These are phyloP conservation scores for Scheffersomyces coipomensis DNA, from an alignment of 805 yeast species.

Conservation along the genomic window DNA sequence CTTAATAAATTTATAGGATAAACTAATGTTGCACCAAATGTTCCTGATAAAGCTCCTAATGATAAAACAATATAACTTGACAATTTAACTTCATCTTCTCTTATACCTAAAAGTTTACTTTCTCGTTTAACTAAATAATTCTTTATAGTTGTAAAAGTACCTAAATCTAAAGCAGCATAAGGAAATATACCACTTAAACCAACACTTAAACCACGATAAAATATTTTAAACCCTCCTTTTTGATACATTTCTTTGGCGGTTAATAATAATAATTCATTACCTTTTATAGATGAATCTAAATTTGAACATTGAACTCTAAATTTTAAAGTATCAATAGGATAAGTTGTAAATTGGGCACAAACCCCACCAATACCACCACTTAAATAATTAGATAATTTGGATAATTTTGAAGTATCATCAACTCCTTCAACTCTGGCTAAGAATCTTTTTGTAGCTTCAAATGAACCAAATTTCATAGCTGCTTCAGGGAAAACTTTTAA, in stretches of 20 bases:
- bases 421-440: constrained; percentile 77
- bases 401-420: constrained; percentile 64
- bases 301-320: constrained; percentile 93
- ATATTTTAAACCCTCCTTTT: constrained; percentile 75
- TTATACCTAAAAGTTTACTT: constrained; percentile 50
- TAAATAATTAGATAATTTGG: constrained; percentile 75
- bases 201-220: constrained; percentile 83
- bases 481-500: constrained; percentile 94
- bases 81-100: constrained; percentile 65
- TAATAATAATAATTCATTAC: constrained; percentile 55
- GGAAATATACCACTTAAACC: constrained; percentile 98
- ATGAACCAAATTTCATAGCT: constrained; percentile 95
- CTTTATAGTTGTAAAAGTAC: constrained; percentile 86
- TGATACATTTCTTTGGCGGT: constrained; percentile 77
- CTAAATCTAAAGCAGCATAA: constrained; percentile 93
- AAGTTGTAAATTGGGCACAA: constrained; percentile 85
- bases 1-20: constrained; percentile 90
- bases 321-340: constrained; percentile 93
- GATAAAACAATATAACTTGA: constrained; percentile 80
- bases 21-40: constrained; percentile 93
- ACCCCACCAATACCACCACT: constrained; percentile 98
- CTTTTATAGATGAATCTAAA: constrained; percentile 58
- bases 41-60: constrained; percentile 93
- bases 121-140: constrained; percentile 67
- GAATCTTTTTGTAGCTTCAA: constrained; percentile 79